A percentile compares a stretch with the other conserved stretches of the same genome.
These are phyloP conservation scores for Cucumis cinereus DNA, from an alignment of 306 rosid species.

Conservation along the genomic window DNA sequence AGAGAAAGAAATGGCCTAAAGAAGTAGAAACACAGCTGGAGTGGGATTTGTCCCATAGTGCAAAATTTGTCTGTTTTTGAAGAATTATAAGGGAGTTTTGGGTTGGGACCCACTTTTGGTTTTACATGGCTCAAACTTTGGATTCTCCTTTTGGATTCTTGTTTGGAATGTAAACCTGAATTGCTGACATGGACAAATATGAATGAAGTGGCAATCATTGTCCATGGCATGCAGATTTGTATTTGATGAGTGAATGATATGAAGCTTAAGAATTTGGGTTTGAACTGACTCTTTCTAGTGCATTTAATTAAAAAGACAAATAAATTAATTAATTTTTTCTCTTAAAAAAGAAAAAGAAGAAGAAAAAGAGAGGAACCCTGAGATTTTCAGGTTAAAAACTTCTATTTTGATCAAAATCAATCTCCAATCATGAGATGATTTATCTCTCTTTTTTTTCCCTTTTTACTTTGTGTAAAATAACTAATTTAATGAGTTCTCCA, in stretches of 20 bases:
- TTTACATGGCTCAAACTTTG: neutral
- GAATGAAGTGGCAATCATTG: neutral
- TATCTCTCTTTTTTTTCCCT: neutral
- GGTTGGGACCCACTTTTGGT: neutral
- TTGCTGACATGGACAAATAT: neutral
- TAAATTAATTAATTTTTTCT: no score
- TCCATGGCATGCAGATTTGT: neutral
- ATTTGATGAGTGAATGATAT: neutral
- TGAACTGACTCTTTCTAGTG: neutral
- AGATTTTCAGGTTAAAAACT: neutral
- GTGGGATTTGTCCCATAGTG: neutral
- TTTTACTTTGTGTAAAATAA: neutral
- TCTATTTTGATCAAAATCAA: neutral
- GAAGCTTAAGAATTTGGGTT: neutral
- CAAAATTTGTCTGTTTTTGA: neutral
- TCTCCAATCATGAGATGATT: neutral
- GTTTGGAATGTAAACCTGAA: neutral
- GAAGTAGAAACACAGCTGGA: neutral
- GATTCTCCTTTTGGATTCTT: neutral
- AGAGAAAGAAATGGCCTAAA: neutral
- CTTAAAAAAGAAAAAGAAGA: no score
- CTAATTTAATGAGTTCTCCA: neutral
- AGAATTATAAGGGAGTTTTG: neutral
- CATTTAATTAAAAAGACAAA: neutral
- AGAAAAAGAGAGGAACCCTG: neutral